Conservation (phyloP, 495 filamentous ascomycete species). For the Clohesyomyces aquaticus region DNA sequence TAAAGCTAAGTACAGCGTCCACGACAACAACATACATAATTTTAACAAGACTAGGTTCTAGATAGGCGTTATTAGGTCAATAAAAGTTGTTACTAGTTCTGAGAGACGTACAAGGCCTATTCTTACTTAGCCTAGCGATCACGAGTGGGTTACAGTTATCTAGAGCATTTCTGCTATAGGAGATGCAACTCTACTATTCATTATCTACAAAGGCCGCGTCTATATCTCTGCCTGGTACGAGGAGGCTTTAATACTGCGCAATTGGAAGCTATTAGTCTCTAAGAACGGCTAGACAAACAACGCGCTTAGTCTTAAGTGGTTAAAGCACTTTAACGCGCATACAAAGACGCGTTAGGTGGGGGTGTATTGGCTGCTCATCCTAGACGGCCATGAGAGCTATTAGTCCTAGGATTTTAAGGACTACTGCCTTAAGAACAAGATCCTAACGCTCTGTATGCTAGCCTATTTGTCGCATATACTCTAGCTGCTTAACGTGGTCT, state of each 20-base stretch:
- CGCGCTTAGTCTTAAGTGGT: too few species aligned
- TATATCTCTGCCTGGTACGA: too few species aligned
- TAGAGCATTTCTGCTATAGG: conserved; percentile 33
- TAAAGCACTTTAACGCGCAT: too few species aligned
- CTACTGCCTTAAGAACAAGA: too few species aligned
- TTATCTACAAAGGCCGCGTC: conserved; percentile 39
- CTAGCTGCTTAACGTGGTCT: too few species aligned
- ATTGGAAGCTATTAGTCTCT: too few species aligned
- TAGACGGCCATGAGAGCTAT: conserved; percentile 30
- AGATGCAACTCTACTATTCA: background rate
- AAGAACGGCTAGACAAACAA: too few species aligned
- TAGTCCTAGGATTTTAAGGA: conserved; percentile 2
- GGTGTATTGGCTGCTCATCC: conserved; percentile 25
- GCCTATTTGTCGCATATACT: too few species aligned
- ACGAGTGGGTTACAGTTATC: conserved; percentile 49
- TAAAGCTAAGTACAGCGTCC: conserved; percentile 46
- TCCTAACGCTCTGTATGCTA: too few species aligned
- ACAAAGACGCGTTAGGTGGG: conserved; percentile 5
- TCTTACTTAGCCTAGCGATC: conserved; percentile 46
- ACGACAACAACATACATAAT: conserved; percentile 50
- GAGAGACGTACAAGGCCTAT: conserved; percentile 31
- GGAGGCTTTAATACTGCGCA: too few species aligned
- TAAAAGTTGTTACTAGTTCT: conserved; percentile 18
- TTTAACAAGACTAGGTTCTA: conserved; percentile 52
- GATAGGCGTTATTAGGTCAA: conserved; percentile 41